Evolutionary conservation across 2,329 filamentous ascomycete species (phyloP), one percentile per base, ranked within the genome.

Genomic region (Dactylellina leptospora): DNA sequence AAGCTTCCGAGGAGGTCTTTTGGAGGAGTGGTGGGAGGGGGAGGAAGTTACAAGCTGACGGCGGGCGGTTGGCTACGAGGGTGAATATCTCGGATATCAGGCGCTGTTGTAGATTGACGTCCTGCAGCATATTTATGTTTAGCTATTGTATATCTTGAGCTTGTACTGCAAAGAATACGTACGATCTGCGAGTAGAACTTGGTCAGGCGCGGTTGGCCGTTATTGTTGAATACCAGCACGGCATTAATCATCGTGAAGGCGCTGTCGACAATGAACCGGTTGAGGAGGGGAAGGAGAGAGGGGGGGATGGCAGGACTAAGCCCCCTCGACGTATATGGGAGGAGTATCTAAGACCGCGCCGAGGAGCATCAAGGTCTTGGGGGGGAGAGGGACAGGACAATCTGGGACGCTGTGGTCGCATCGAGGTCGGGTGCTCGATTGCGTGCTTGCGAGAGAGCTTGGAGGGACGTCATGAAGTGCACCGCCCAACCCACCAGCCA

Each of bases 181-280:
- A 96, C 93, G 76, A 99, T 87, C 80, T 97, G 93, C 1, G 93
- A 97, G 80, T 99, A 99, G 84, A 99, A 99, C 78, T 97, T 97
- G 77, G 93, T 97, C 80, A 99, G 85, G 62, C 95, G 90, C 36
- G 95, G 93, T 81, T 99, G 93, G 75, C 95, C 95, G 77, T 93
- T 92, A 83, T 96, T 96, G 79, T 99, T 99, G 84, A 99, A 99
- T 80, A 99, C 93, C 75, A 99, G 85, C 74, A 99, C 93, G 28
- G 96, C 95, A 84, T 96, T 99, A 81, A 99, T 97, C 95, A 99
- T 99, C 76, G 76, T 82, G 74, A 58, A 56, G 53, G 30, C 72
- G 64, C 68, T 27, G 73, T 74, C 72, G 66, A 71, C 51, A 53
- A 36, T 40, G 54, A 63, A 56, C 51, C 48, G 58, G 51, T 71